phyloP scores from a whole-genome alignment of 2,329 filamentous ascomycete species.

The Microcera coccophila region DNA sequence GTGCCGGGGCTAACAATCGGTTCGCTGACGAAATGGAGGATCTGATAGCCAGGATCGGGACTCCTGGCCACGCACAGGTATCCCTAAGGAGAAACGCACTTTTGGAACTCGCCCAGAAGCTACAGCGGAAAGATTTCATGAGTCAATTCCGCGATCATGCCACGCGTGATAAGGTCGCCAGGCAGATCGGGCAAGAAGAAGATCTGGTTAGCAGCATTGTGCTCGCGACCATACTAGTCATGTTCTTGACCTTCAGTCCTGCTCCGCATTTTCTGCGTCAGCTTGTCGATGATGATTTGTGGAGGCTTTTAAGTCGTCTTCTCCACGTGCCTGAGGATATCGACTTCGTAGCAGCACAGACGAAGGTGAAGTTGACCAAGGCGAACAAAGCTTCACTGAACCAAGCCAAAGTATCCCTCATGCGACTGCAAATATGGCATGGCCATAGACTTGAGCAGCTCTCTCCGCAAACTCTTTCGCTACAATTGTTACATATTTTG shows the following conservation, averaged over 20 bases:
- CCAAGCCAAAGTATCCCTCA: slow-evolving; percentile 51
- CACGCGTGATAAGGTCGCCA: slow-evolving; percentile 65
- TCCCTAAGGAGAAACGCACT: slow-evolving; percentile 56
- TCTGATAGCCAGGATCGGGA: slow-evolving; percentile 57
- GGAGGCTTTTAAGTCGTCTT: slow-evolving; percentile 53
- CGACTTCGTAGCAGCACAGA: slow-evolving; percentile 57
- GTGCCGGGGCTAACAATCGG: slow-evolving; percentile 63
- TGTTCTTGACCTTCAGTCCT: slow-evolving; percentile 58
- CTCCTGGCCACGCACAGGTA: slow-evolving; percentile 42
- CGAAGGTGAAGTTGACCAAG: slow-evolving; percentile 65
- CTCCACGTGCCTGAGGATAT: slow-evolving; percentile 55
- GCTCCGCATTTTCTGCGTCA: slow-evolving; percentile 57
- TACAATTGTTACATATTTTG: slow-evolving; percentile 57
- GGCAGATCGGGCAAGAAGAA: slow-evolving; percentile 54
- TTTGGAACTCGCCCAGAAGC: slow-evolving; percentile 56
- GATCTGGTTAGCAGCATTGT: slow-evolving; percentile 62
- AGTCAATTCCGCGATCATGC: slow-evolving; percentile 71
- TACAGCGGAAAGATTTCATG: slow-evolving; percentile 60
- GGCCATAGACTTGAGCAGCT: slow-evolving; percentile 46
- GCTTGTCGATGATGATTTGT: slow-evolving; percentile 51
- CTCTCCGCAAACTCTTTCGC: slow-evolving; percentile 59
- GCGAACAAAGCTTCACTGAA: slow-evolving; percentile 55
- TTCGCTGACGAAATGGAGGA: slow-evolving; percentile 65
- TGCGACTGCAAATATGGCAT: slow-evolving; percentile 58
- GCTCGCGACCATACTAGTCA: slow-evolving; percentile 59